Base-by-base conservation (phyloP, 116 monocot genomes). In the Cymodocea nodosa region DNA sequence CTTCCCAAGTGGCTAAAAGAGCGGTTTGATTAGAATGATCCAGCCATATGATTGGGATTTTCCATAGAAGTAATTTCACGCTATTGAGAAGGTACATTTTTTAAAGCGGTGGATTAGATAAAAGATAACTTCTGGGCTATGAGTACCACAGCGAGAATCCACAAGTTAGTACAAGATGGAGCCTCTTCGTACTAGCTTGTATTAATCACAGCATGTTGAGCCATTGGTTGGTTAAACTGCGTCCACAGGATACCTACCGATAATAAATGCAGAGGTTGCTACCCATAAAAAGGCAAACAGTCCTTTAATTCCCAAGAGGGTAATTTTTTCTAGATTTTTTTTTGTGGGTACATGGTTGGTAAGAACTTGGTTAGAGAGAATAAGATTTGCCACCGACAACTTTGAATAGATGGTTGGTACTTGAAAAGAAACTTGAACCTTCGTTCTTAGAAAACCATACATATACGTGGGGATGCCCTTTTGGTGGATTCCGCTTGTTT, bases 311-410 rank as follows among this genome's bases (percentile, higher is more conserved):
- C 44, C 44, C 44, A 6, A 44, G 6, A 44, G 44, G 5, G 0
- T 11, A 44, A 44, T 44, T 44, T 44, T 3, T 57, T 20, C 14
- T 57, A 55, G 17, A 55, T 22, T 23, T 12, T 56, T 55, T 55
- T 18, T 23, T 16, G 15, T 3, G 44, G 11, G 44, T 44, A 2
- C 11, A 44, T 44, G 0, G 6, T 11, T 56, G 18, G 20, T 20
- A 56, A 11, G 4, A 3, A 30, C 30, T 30, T 30, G 3, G 0
- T 18, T 56, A 20, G 5, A 17, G 15, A n/a, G 61, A 61, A 61
- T 16, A 61, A 4, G 61, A 61, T 61, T 35, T 37, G 16, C 61
- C 36, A 37, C 61, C n/a, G 36, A 39, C 61, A 61, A 16, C 61
- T 61, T 61, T 61, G n/a, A 61, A 35, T 61, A 61, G 14, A 5